phyloP scores from a whole-genome alignment of 2,329 filamentous ascomycete species.

The Pseudopyricularia cyperi region DNA sequence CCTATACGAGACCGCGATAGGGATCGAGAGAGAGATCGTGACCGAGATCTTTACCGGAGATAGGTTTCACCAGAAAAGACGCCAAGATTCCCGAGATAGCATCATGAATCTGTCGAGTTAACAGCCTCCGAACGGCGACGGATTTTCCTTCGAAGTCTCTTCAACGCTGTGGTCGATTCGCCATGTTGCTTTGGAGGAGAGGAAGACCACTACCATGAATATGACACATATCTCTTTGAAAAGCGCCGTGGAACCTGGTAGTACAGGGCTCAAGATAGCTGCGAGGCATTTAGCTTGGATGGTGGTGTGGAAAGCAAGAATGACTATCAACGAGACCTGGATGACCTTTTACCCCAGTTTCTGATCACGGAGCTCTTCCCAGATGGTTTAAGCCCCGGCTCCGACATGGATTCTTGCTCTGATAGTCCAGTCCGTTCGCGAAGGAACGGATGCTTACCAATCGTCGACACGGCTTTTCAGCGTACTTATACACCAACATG shows the following conservation, averaged over 20 bases:
- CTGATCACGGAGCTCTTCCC: constrained; percentile 1
- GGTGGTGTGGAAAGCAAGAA: background rate
- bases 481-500: background rate
- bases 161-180: background rate
- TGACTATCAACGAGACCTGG: background rate
- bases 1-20: constrained; percentile 20
- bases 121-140: background rate
- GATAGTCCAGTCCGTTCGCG: background rate
- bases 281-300: background rate
- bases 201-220: background rate
- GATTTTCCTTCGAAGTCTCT: background rate
- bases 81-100: background rate
- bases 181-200: background rate
- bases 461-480: background rate
- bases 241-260: background rate
- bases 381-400: background rate
- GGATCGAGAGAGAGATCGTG: constrained; percentile 25
- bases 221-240: background rate
- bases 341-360: constrained; percentile 1
- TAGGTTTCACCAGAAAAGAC: constrained; percentile 13
- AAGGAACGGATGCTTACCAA: background rate
- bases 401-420: background rate
- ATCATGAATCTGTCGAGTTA: background rate
- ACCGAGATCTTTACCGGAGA: constrained; percentile 37
- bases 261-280: background rate